Evolutionary conservation across 1,139 yeast species (phyloP).

Genomic region (Kodamaea fungicola): DNA sequence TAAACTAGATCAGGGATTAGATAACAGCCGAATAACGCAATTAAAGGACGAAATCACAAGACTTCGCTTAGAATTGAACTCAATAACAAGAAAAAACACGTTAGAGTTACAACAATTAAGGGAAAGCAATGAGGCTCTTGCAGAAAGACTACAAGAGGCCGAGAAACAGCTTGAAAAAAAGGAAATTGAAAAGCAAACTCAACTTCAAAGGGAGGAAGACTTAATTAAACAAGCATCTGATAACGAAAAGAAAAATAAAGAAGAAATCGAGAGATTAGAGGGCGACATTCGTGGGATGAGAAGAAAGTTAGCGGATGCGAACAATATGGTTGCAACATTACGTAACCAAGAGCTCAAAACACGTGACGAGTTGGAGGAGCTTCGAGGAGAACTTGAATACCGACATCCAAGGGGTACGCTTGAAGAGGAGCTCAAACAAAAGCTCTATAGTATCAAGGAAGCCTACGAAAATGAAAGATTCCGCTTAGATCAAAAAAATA

Average conservation of each 20-base stretch:
- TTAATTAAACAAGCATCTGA: background rate
- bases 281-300: background rate
- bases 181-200: background rate
- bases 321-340: background rate
- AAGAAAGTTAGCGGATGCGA: conserved; percentile 1
- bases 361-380: conserved; percentile 5
- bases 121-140: background rate
- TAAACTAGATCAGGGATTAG: background rate
- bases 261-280: background rate
- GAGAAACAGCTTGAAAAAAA: background rate
- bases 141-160: background rate
- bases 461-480: conserved; percentile 8
- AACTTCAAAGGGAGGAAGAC: no score
- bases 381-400: conserved; percentile 3
- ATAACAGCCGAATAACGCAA: background rate
- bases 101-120: background rate
- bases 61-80: background rate
- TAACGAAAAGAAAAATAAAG: background rate
- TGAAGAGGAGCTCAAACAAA: conserved; percentile 3
- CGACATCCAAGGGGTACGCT: conserved; percentile 2
- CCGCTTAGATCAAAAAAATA: conserved; percentile 9
- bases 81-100: background rate
- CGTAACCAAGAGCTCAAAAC: background rate
- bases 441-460: conserved; percentile 10
- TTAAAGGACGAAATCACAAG: background rate